Conservation (phyloP, 2,329 filamentous ascomycete species). For the Fusarium sp. region DNA sequence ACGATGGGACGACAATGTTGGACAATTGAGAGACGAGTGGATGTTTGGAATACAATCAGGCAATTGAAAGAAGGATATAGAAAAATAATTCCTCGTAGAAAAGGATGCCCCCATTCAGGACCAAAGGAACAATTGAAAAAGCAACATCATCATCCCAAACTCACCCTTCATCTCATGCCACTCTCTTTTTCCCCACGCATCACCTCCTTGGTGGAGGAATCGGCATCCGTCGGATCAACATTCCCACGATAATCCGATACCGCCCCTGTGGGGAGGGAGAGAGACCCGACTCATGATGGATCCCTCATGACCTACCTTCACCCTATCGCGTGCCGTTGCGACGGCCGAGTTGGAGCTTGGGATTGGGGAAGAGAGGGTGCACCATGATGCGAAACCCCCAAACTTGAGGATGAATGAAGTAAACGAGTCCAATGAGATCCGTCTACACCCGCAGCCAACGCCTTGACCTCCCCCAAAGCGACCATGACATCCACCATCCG, state of each 20-base stretch:
- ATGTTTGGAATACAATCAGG: conserved; percentile 16
- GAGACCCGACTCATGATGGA: conserved; percentile 33
- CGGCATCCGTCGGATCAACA: conserved; percentile 34
- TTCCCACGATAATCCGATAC: conserved; percentile 42
- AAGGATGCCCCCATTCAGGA: conserved; percentile 23
- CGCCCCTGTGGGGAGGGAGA: conserved; percentile 10
- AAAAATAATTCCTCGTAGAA: background rate
- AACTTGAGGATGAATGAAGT: conserved; percentile 11
- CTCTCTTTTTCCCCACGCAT: conserved; percentile 12
- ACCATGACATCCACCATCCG: conserved; percentile 5
- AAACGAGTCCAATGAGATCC: background rate
- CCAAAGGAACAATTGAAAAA: background rate
- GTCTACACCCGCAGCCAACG: background rate
- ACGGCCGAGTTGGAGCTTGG: conserved; percentile 17
- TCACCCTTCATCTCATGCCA: conserved; percentile 10
- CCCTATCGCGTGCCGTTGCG: conserved; percentile 38
- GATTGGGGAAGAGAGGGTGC: conserved; percentile 21
- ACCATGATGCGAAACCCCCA: conserved; percentile 36
- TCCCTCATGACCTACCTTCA: conserved; percentile 9
- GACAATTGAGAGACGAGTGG: conserved; percentile 4
- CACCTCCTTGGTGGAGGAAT: conserved; percentile 41
- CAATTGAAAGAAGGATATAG: conserved; percentile 2
- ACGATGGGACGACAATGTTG: conserved; percentile 19
- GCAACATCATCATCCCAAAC: background rate
- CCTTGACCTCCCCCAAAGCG: conserved; percentile 30